Evolutionary conservation across 345 rosid genomes (phyloP).

Genomic region (Hibiscus syriacus): DNA sequence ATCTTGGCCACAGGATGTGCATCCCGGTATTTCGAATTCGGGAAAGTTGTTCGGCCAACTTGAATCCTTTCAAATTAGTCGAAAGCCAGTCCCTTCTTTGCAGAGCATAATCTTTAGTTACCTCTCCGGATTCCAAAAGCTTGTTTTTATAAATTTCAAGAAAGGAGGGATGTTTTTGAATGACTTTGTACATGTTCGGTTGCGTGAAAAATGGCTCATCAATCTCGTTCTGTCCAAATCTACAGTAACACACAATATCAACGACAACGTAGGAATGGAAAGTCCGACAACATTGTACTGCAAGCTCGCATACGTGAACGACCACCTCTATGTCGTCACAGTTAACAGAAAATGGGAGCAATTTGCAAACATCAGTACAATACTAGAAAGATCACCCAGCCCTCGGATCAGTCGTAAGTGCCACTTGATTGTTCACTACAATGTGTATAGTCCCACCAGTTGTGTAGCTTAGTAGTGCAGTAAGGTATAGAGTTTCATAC

Average conservation of each 20-base stretch:
- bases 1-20: too few relatives aligned
- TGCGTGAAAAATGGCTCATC: too few relatives aligned
- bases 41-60: constrained; percentile 75
- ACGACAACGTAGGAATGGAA: constrained; percentile 53
- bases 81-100: constrained; percentile 74
- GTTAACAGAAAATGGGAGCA: constrained; percentile 46
- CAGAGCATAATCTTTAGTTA: constrained; percentile 53
- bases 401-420: constrained; percentile 50
- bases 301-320: constrained; percentile 46
- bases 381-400: constrained; percentile 49
- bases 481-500: constrained; percentile 49
- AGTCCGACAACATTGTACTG: constrained; percentile 54
- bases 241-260: constrained; percentile 45
- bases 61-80: constrained; percentile 69
- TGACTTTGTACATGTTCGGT: too few relatives aligned
- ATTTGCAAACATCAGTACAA: constrained; percentile 49
- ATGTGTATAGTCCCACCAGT: too few relatives aligned
- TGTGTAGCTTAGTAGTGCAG: constrained; percentile 52
- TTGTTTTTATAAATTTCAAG: too few relatives aligned
- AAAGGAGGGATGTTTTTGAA: too few relatives aligned
- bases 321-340: constrained; percentile 51
- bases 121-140: too few relatives aligned
- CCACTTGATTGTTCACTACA: constrained; percentile 59
- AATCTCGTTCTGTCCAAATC: constrained; percentile 54
- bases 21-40: constrained; percentile 69